Percentiles rank a stretch among this genome's conserved stretches.
These are phyloP conservation scores for Neospora caninum DNA, from an alignment of 169 alveolate genomes.

Conservation along the genomic window DNA sequence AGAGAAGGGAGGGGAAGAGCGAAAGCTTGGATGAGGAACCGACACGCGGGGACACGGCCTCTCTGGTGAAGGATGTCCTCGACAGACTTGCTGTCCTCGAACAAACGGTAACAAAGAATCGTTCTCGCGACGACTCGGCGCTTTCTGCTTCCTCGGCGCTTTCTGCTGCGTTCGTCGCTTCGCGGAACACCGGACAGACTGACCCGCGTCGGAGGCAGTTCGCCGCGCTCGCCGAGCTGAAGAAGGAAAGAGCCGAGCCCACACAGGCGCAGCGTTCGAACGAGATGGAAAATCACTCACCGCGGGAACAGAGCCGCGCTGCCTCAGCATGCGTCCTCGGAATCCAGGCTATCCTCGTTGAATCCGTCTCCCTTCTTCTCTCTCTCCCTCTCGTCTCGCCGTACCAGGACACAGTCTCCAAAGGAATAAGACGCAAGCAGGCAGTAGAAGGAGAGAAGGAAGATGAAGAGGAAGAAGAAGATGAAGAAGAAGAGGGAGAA, in stretches of 20 bases:
- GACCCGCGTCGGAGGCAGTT: too few species aligned
- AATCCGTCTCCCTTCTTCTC: neutral
- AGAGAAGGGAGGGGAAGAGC: neutral
- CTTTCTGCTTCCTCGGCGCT: neutral
- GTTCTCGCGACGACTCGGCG: neutral
- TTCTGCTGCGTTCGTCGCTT: too few species aligned
- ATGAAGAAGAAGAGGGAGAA: neutral
- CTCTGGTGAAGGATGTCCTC: neutral
- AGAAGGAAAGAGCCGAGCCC: too few species aligned
- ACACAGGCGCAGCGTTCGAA: too few species aligned
- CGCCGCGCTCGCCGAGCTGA: too few species aligned
- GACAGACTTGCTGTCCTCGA: neutral
- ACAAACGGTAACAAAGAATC: neutral
- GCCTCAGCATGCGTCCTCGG: neutral
- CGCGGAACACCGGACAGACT: too few species aligned
- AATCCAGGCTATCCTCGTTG: neutral
- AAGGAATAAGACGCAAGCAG: neutral
- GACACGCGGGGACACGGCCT: neutral
- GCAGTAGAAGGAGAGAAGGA: neutral
- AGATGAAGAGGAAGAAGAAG: neutral
- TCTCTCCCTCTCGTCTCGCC: constrained; percentile 4
- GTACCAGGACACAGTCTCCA: neutral
- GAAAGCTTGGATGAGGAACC: neutral
- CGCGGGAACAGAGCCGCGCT: neutral
- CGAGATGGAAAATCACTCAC: neutral